phyloP scores from a whole-genome alignment of 768 basidiomycete species.

The Infundibulicybe gibba region DNA sequence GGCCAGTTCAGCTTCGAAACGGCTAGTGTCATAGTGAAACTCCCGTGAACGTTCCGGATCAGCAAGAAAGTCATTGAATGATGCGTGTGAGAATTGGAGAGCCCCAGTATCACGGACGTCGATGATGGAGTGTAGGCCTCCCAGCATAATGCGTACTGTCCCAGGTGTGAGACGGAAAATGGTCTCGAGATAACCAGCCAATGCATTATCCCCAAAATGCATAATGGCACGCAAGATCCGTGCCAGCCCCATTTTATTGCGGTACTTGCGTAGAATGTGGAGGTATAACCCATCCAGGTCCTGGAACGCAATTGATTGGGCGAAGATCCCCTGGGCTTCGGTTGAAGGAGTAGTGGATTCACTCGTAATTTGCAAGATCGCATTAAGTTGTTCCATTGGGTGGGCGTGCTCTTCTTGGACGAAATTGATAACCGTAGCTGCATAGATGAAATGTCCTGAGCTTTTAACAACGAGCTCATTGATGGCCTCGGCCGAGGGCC shows the following conservation, averaged over 20 bases:
- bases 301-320: neutral
- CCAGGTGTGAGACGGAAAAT: conserved; percentile 1
- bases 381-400: conserved; percentile 2
- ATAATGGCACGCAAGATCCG: conserved; percentile 3
- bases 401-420: conserved; percentile 6
- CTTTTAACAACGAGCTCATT: conserved; percentile 1
- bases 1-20: too few relatives aligned
- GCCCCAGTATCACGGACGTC: conserved; percentile 2
- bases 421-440: conserved; percentile 6
- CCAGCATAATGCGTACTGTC: neutral
- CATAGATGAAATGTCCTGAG: conserved; percentile 6
- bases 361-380: neutral
- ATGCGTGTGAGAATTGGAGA: conserved; percentile 6
- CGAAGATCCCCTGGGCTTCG: conserved; percentile 1
- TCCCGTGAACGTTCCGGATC: conserved; percentile 1
- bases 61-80: conserved; percentile 8
- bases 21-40: neutral
- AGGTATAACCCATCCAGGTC: too few relatives aligned
- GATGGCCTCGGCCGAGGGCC: neutral
- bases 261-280: too few relatives aligned
- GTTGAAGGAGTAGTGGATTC: neutral
- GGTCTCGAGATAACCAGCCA: neutral
- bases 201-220: neutral
- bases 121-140: conserved; percentile 6
- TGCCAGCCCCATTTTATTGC: too few relatives aligned